Percentiles rank a stretch among this genome's conserved stretches.
Conservation (phyloP, 768 basidiomycete species). For the Cubamyces sp. region DNA sequence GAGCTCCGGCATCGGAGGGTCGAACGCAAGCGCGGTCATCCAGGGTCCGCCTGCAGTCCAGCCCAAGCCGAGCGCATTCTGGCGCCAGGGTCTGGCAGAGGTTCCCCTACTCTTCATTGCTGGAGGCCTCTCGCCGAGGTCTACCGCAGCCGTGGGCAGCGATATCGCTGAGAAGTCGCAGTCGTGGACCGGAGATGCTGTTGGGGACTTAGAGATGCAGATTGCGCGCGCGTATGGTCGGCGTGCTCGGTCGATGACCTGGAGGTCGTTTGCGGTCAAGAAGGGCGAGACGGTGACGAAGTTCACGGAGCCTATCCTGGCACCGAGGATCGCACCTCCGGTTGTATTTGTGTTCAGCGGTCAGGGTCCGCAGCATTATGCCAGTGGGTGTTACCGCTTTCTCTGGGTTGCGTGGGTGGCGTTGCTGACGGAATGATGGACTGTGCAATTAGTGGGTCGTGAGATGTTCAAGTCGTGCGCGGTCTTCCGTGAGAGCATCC, state of each 20-base stretch:
- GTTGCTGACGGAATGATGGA: neutral
- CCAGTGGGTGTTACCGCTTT: slow-evolving; percentile 35
- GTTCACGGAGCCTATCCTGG: slow-evolving; percentile 8
- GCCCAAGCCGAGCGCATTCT: neutral
- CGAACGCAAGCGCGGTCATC: slow-evolving; percentile 46
- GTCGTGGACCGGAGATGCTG: neutral
- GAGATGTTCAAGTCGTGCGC: slow-evolving; percentile 40
- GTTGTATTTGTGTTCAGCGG: slow-evolving; percentile 46
- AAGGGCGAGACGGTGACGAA: neutral
- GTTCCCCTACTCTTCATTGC: slow-evolving; percentile 12
- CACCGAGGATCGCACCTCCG: slow-evolving; percentile 19
- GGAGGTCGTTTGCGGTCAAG: slow-evolving; percentile 12
- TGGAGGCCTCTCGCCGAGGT: slow-evolving; percentile 18
- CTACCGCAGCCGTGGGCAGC: slow-evolving; percentile 1
- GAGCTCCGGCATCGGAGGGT: slow-evolving; percentile 50
- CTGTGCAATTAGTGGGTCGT: slow-evolving; percentile 39
- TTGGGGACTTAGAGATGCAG: neutral
- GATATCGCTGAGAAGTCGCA: neutral
- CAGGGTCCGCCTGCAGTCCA: slow-evolving; percentile 36
- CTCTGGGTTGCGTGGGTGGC: neutral
- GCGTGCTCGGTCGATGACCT: slow-evolving; percentile 18
- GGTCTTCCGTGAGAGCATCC: slow-evolving; percentile 44
- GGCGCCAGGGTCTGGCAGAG: neutral
- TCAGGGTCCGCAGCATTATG: slow-evolving; percentile 44
- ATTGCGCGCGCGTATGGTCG: slow-evolving; percentile 11